Evolutionary conservation across 1,284 basidiomycete genomes (phyloP).

Genomic region (Tilletia horrida): DNA sequence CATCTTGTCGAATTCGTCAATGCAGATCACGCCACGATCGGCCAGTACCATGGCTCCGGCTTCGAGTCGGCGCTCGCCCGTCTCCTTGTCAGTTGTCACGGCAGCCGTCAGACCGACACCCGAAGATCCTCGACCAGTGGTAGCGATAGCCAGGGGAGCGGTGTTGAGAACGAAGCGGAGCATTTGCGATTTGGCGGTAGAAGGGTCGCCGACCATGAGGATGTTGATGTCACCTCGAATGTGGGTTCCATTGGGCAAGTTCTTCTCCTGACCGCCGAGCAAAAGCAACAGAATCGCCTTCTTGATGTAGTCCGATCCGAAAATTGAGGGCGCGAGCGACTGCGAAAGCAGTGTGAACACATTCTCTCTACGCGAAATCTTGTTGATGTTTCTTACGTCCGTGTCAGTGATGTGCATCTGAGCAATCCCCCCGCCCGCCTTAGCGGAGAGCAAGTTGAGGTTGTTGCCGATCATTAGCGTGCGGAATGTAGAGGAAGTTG

Average conservation of each 20-base stretch:
- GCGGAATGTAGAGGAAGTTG: slow-evolving; percentile 75
- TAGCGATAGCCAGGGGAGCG: slow-evolving; percentile 94
- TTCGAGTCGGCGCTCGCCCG: slow-evolving; percentile 85
- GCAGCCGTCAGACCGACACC: slow-evolving; percentile 99
- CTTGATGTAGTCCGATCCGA: slow-evolving; percentile 93
- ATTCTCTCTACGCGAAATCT: slow-evolving; percentile 74
- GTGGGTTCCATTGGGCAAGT: slow-evolving; percentile 93
- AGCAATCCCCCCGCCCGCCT: slow-evolving; percentile 91
- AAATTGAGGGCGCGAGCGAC: slow-evolving; percentile 96
- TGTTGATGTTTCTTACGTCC: slow-evolving; percentile 95
- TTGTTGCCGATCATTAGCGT: slow-evolving; percentile 94
- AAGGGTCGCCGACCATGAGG: slow-evolving; percentile 98
- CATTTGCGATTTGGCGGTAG: slow-evolving; percentile 95
- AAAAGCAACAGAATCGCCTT: slow-evolving; percentile 86
- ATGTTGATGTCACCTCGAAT: slow-evolving; percentile 99
- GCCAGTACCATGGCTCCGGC: slow-evolving; percentile 99
- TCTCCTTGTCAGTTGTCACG: slow-evolving; percentile 96
- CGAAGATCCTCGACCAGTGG: slow-evolving; percentile 92
- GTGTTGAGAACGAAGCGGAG: slow-evolving; percentile 93
- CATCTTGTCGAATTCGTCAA: slow-evolving; percentile 99
- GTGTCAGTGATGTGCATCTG: slow-evolving; percentile 87
- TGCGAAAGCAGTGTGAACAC: slow-evolving; percentile 86
- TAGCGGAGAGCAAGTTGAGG: slow-evolving; percentile 91
- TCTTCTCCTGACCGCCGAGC: slow-evolving; percentile 95
- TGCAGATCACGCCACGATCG: slow-evolving; percentile 98